These are phyloP conservation scores for Pythium brassicae DNA, from an alignment of 352 stramenopile genomes.

Conservation along the genomic window DNA sequence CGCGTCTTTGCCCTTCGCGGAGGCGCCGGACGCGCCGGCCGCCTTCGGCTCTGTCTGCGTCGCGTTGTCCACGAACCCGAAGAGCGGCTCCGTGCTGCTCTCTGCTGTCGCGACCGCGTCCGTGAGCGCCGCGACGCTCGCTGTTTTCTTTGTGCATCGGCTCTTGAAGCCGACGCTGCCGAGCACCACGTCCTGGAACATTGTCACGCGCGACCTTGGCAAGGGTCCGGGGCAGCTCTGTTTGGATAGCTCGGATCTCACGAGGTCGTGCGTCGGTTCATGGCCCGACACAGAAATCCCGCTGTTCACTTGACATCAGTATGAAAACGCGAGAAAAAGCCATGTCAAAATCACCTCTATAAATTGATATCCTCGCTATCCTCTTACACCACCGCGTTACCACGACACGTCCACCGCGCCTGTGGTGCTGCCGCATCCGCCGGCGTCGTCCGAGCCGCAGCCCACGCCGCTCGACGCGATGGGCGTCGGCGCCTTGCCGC, in stretches of 20 bases:
- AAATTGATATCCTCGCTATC: constrained; percentile 19
- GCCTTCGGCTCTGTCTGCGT: constrained; percentile 44
- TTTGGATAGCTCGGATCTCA: too few relatives aligned
- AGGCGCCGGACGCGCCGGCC: constrained; percentile 7
- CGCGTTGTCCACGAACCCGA: constrained; percentile 21
- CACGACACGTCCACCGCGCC: constrained; percentile 16
- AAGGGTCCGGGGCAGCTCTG: background rate
- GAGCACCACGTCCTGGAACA: constrained; percentile 62
- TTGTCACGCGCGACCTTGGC: constrained; percentile 5
- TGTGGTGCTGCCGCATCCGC: constrained; percentile 11
- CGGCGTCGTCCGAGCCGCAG: constrained; percentile 27
- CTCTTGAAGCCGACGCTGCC: constrained; percentile 49
- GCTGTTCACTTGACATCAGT: too few relatives aligned
- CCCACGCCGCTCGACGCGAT: constrained; percentile 58
- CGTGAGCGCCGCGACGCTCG: constrained; percentile 20
- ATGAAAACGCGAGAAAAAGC: too few relatives aligned
- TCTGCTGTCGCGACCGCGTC: constrained; percentile 30
- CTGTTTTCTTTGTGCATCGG: constrained; percentile 37
- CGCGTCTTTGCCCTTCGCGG: constrained; percentile 18
- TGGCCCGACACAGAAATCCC: too few relatives aligned
- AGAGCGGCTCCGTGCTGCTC: constrained; percentile 38
- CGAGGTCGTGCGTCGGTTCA: too few relatives aligned
- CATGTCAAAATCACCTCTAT: constrained; percentile 15
- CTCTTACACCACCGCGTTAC: constrained; percentile 10
- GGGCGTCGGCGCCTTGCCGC: constrained; percentile 53